Percentiles rank a stretch among this genome's conserved stretches.
Evolutionary conservation across 2,329 filamentous ascomycete genomes (phyloP).

Genomic region (Phoma sp.): DNA sequence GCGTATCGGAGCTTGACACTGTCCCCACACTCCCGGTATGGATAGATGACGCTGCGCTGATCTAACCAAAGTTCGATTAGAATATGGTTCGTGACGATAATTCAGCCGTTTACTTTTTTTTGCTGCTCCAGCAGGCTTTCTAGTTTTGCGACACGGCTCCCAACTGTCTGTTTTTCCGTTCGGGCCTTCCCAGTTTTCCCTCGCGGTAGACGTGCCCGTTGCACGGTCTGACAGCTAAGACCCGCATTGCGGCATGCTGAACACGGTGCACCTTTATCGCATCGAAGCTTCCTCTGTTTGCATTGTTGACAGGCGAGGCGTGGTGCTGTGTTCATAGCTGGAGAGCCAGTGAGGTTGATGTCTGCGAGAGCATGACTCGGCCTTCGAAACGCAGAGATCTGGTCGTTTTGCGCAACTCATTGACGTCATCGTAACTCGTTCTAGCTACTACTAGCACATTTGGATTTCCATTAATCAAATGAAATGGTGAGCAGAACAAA

Average conservation of each 20-base stretch:
- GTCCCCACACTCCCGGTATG: no score
- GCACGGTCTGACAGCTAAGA: constrained; percentile 12
- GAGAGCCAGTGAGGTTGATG: no score
- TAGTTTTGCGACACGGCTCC: constrained; percentile 1
- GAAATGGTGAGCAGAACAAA: no score
- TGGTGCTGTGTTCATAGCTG: constrained; percentile 7
- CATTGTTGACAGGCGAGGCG: constrained; percentile 19
- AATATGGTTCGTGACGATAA: neutral
- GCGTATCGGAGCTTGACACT: no score
- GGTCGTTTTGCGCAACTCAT: no score
- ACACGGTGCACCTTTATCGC: constrained; percentile 19
- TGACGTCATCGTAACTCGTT: no score
- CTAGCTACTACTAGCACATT: no score
- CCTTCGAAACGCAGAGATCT: no score
- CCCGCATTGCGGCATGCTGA: constrained; percentile 13
- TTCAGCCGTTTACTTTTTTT: neutral
- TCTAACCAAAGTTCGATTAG: no score
- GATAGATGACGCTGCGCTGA: no score
- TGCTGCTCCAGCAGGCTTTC: neutral
- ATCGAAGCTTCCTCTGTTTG: constrained; percentile 18
- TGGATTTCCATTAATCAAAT: no score
- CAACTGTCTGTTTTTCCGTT: neutral
- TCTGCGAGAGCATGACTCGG: no score
- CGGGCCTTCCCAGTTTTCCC: constrained; percentile 14
- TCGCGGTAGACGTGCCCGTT: constrained; percentile 20